Evolutionary conservation across 192 early-diverging fungal species (phyloP).

Genomic region (Rhizoclosmatium globosum): DNA sequence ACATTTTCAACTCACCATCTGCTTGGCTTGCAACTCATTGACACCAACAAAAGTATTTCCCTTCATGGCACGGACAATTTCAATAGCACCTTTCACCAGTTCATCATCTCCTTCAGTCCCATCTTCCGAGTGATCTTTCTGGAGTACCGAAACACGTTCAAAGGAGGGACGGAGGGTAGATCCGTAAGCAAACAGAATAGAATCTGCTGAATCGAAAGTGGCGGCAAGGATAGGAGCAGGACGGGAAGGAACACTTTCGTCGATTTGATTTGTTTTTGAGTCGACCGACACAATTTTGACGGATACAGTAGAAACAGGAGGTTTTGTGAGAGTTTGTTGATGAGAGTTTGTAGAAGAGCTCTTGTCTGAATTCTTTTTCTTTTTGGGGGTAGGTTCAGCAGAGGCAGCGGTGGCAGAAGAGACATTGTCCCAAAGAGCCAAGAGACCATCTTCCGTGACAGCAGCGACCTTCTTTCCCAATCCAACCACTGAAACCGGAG

Average conservation of each 20-base stretch:
- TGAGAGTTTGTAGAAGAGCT: background rate
- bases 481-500: slow-evolving; percentile 20
- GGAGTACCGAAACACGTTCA: slow-evolving; percentile 45
- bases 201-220: slow-evolving; percentile 21
- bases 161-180: slow-evolving; percentile 44
- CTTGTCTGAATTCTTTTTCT: slow-evolving; percentile 28
- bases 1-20: background rate
- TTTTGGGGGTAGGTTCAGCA: background rate
- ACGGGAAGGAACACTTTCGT: background rate
- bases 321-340: background rate
- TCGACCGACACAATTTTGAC: slow-evolving; percentile 23
- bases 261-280: slow-evolving; percentile 1
- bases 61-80: slow-evolving; percentile 16
- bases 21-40: slow-evolving; percentile 6
- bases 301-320: slow-evolving; percentile 2
- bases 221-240: slow-evolving; percentile 40
- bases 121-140: slow-evolving; percentile 17
- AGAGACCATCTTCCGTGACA: slow-evolving; percentile 47
- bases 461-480: slow-evolving; percentile 37
- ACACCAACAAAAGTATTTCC: slow-evolving; percentile 10
- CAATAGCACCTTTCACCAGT: background rate
- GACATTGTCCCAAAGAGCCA: slow-evolving; percentile 40
- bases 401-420: background rate
- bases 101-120: slow-evolving; percentile 6
- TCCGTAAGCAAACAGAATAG: slow-evolving; percentile 47